Evolutionary conservation across 2,329 filamentous ascomycete genomes (phyloP).

Genomic region (Paecilomyces sp.): DNA sequence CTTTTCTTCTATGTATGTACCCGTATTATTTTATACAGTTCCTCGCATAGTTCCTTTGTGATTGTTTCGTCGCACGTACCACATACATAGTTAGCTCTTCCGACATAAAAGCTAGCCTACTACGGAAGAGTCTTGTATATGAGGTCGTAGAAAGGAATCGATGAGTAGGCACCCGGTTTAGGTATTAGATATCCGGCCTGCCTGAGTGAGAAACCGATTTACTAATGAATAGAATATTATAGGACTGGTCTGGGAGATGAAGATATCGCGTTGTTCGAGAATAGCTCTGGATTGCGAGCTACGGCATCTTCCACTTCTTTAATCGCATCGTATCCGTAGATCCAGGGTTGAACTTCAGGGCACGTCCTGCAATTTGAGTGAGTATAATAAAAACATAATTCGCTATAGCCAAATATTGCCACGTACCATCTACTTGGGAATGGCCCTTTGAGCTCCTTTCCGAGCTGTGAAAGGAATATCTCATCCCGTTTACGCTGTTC

Average conservation of each 20-base stretch:
- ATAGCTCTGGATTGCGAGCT: conserved; percentile 13
- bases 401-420: neutral
- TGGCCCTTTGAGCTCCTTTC: conserved; percentile 42
- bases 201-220: neutral
- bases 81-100: no score
- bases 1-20: no score
- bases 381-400: neutral
- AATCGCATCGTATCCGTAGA: conserved; percentile 59
- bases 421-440: conserved; percentile 42
- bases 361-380: conserved; percentile 40
- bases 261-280: conserved; percentile 2
- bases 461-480: conserved; percentile 51
- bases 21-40: no score
- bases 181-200: neutral
- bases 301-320: conserved; percentile 44
- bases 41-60: no score
- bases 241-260: neutral
- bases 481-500: conserved; percentile 53
- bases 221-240: neutral
- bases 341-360: conserved; percentile 55
- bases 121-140: no score
- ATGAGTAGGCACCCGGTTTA: no score
- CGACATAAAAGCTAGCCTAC: no score
- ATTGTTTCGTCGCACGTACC: no score
- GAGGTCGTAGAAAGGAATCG: no score